Conservation (phyloP, 1,139 yeast genomes). For the Yamadazyma oceani region DNA sequence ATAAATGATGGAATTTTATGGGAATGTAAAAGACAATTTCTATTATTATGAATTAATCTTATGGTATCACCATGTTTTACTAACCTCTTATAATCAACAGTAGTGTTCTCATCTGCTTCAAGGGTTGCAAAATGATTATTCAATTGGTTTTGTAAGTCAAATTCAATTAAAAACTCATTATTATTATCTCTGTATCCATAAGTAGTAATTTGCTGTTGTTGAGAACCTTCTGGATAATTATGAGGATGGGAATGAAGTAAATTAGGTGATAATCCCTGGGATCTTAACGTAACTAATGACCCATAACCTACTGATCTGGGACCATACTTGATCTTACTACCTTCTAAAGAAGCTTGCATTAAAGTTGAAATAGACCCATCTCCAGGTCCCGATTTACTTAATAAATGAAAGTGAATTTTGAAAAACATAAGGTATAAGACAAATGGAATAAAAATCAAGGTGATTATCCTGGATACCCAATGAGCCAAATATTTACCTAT, state of each 20-base stretch:
- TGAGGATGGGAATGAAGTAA: conserved; percentile 71
- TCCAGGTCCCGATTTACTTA: conserved; percentile 78
- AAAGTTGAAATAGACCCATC: conserved; percentile 72
- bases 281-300: conserved; percentile 63
- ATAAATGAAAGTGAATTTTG: conserved; percentile 73
- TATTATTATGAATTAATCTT: conserved; percentile 53
- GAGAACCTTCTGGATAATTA: conserved; percentile 69
- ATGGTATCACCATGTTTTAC: conserved; percentile 53
- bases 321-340: conserved; percentile 50
- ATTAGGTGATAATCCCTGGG: conserved; percentile 73
- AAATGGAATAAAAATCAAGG: conserved; percentile 74
- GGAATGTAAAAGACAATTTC: conserved; percentile 61
- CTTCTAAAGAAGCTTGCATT: conserved; percentile 65
- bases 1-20: conserved; percentile 59
- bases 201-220: conserved; percentile 74
- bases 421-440: conserved; percentile 68
- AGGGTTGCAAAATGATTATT: conserved; percentile 30
- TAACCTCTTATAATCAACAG: conserved; percentile 21
- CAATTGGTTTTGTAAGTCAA: conserved; percentile 28
- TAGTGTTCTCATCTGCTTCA: conserved; percentile 29
- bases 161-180: conserved; percentile 61
- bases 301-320: conserved; percentile 66
- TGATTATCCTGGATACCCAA: conserved; percentile 69
- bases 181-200: conserved; percentile 73
- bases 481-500: conserved; percentile 50